Conservation (phyloP, 371 early-diverging fungal genomes). For the Rhizopus sp. region DNA sequence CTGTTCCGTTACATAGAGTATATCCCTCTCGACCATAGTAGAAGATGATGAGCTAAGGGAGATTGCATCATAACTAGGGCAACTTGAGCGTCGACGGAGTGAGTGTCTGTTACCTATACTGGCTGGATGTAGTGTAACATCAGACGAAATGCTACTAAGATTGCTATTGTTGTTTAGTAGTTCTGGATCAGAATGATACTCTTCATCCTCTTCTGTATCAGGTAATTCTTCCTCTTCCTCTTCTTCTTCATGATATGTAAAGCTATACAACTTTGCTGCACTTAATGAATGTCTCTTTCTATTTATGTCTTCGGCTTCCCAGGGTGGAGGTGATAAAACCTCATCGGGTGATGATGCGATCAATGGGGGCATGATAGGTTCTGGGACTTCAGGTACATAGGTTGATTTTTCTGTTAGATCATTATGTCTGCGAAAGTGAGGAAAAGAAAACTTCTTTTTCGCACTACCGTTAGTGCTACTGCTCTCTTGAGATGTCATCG, state of each 20-base stretch:
- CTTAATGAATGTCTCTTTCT: constrained; percentile 7
- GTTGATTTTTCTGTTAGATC: neutral
- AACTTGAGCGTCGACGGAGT: constrained; percentile 21
- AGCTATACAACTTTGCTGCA: neutral
- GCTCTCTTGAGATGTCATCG: neutral
- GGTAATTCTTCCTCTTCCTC: neutral
- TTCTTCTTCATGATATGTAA: neutral
- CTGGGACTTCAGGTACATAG: constrained; percentile 14
- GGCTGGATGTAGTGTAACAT: constrained; percentile 12
- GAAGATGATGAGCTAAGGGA: neutral
- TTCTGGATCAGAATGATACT: constrained; percentile 22
- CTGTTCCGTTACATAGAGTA: constrained; percentile 17
- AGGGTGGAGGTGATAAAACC: constrained; percentile 20
- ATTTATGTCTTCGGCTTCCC: constrained; percentile 9
- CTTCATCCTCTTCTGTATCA: constrained; percentile 3
- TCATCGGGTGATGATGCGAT: constrained; percentile 21
- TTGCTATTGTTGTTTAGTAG: neutral
- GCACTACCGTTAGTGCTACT: neutral
- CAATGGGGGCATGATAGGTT: constrained; percentile 16
- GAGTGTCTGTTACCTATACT: constrained; percentile 1
- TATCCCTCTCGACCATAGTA: constrained; percentile 20
- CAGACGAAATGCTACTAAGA: constrained; percentile 7
- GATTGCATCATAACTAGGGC: constrained; percentile 10
- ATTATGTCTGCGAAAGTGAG: constrained; percentile 5
- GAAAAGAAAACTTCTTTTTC: constrained; percentile 11